A percentile compares a stretch with the other conserved stretches of the same genome.
phyloP scores from a whole-genome alignment of 371 early-diverging fungal species.

The Globomyces sp. region DNA sequence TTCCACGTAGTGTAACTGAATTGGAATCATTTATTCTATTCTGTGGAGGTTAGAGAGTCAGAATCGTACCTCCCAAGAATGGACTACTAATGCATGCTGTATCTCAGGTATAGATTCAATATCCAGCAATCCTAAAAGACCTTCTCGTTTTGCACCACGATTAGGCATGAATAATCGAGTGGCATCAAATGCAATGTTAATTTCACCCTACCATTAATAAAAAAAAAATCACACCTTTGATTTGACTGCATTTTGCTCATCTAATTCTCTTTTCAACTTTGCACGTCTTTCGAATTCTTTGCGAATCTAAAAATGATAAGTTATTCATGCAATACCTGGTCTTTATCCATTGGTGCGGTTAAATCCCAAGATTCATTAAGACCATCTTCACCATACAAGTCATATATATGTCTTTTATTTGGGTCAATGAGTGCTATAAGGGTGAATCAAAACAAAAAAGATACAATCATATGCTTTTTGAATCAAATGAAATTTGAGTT shows the following conservation, averaged over 20 bases:
- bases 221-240: slow-evolving; percentile 40
- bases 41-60: neutral
- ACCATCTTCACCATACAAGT: slow-evolving; percentile 88
- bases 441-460: neutral
- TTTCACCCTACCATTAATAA: slow-evolving; percentile 31
- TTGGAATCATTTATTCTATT: slow-evolving; percentile 8
- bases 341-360: slow-evolving; percentile 67
- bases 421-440: slow-evolving; percentile 75
- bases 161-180: slow-evolving; percentile 31
- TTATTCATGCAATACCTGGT: slow-evolving; percentile 59
- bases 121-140: slow-evolving; percentile 25
- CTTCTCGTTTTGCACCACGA: neutral
- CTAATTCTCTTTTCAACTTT: slow-evolving; percentile 65
- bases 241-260: slow-evolving; percentile 77
- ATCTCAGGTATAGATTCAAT: slow-evolving; percentile 56
- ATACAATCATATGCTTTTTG: slow-evolving; percentile 85
- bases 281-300: slow-evolving; percentile 81
- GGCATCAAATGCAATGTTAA: slow-evolving; percentile 43
- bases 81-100: slow-evolving; percentile 72
- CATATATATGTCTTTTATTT: slow-evolving; percentile 81
- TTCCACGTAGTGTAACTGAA: slow-evolving; percentile 60
- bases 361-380: slow-evolving; percentile 72
- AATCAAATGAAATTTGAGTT: slow-evolving; percentile 76
- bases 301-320: slow-evolving; percentile 52
- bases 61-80: slow-evolving; percentile 75